Base-by-base conservation (phyloP, 2,329 filamentous ascomycete species). In the Purpureocillium lavendulum region DNA sequence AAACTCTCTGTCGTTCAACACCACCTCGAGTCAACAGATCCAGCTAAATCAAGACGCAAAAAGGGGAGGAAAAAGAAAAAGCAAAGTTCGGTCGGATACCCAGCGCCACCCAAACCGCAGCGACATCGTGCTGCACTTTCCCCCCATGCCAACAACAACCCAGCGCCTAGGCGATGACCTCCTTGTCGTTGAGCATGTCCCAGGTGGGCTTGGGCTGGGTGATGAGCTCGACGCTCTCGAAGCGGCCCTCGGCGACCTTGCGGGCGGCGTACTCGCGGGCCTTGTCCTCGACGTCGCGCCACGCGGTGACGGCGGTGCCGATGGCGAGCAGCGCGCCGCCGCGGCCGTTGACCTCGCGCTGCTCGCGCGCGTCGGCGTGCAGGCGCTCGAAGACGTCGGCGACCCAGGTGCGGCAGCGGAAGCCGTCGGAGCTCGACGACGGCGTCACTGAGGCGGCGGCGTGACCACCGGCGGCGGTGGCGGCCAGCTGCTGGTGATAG, bases 381-480 rank as follows among this genome's bases (percentile, higher is more conserved):
- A 70, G 49, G 14, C 43, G 53, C 0, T 21, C 33, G 14, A 71
- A 35, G 0, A 53, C 65, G 15, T 58, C 47, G 6, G 47, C 51
- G 7, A 66, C 49, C 66, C 65, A 71, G 4, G 49, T 52, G 5
- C 59, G 57, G 42, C 62, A 67, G n/a, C 55, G 57, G 59, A 62
- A 70, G 33, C 45, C 48, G 7, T 54, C 51, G 32, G 66, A 55
- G 33, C 47, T 43, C 35, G 62, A 52, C n/a, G 21, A 6, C 10
- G 21, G 21, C 21, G 21, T 26, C n/a, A n/a, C n/a, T n/a, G n/a
- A n/a, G n/a, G n/a, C n/a, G n/a, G n/a, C n/a, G n/a, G n/a, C n/a
- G n/a, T n/a, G n/a, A n/a, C n/a, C n/a, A n/a, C n/a, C n/a, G n/a
- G n/a, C n/a, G n/a, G n/a, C n/a, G n/a, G n/a, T n/a, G n/a, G n/a